Conservation (phyloP, 1,284 basidiomycete species). For the Ganoderma boninense region DNA sequence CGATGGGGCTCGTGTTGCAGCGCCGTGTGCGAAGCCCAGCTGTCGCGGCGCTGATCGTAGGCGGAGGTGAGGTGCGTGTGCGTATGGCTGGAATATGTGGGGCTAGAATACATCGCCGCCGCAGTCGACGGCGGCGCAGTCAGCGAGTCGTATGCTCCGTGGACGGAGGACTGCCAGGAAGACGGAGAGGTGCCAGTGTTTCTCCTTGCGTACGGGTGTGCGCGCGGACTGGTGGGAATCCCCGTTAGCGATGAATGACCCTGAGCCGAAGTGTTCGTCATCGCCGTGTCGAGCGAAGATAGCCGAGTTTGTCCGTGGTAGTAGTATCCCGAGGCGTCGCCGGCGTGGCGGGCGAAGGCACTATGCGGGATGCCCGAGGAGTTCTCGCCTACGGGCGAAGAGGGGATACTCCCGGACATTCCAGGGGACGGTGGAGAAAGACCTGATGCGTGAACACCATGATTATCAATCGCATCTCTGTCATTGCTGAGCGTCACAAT, state of each 20-base stretch:
- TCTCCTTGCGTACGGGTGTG: constrained; percentile 29
- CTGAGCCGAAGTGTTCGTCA: constrained; percentile 26
- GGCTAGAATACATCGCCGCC: constrained; percentile 31
- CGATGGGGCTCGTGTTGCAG: constrained; percentile 30
- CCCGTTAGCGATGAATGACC: constrained; percentile 22
- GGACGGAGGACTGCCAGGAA: constrained; percentile 31
- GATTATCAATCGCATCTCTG: constrained; percentile 38
- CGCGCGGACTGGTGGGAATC: constrained; percentile 25
- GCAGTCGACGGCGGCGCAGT: constrained; percentile 21
- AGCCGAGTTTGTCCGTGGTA: constrained; percentile 32
- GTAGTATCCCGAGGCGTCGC: constrained; percentile 30
- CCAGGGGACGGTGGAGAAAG: constrained; percentile 25
- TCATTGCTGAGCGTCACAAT: constrained; percentile 34
- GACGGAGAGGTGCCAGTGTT: constrained; percentile 25
- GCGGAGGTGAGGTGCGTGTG: constrained; percentile 29
- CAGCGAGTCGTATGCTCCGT: constrained; percentile 28
- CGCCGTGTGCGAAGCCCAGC: constrained; percentile 33
- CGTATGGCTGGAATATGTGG: constrained; percentile 22
- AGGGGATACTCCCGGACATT: constrained; percentile 27
- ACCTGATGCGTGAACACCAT: constrained; percentile 31
- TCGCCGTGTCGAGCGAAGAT: constrained; percentile 26
- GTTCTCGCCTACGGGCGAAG: constrained; percentile 34
- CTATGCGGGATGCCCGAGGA: constrained; percentile 36
- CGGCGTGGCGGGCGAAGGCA: constrained; percentile 33
- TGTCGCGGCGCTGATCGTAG: constrained; percentile 33